Base-by-base conservation (phyloP, 768 basidiomycete species). In the Naganishia friedmannii region DNA sequence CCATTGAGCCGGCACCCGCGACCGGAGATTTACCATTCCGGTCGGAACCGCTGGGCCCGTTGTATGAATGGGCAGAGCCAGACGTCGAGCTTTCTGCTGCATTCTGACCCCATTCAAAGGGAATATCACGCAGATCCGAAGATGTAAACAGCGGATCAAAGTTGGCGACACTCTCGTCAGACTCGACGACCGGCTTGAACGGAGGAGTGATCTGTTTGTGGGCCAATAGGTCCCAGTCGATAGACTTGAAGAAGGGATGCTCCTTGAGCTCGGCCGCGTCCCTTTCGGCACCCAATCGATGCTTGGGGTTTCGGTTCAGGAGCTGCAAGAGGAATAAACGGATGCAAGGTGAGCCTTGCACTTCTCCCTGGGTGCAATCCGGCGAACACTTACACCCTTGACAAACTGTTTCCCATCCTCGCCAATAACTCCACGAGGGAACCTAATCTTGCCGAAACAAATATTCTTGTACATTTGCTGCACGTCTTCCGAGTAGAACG, bases 361-460 rank as follows among this genome's bases (percentile, higher is more conserved):
- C n/a, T n/a, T n/a, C n/a, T n/a, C n/a, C n/a, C n/a, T n/a, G n/a
- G n/a, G 73, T 69, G 72, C 34, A 65, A 73, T 46, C 63, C 58
- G 39, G 63, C 54, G 71, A 53, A 31, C 10, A 87, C 92, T 83
- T 74, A 97, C 94, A 73, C 92, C 93, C 83, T 98, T 98, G 77
- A 99, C 96, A 74, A 98, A 99, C 83, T 94, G 90, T 83, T 99
- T 99, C 56, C 96, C 96, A 57, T 97, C 94, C 76, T 99, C 96
- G 71, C 89, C 89, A 74, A 98, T 97, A 39, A 97, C 94, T 66
- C 90, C 94, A 77, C 92, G 90, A 5, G 96, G 96, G 84, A 98
- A 98, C 66, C 93, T 86, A 78, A 98, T 97, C 86, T 97, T 98
- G 70, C 96, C 96, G 81, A 98, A 99, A 80, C 94, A 96, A 74